phyloP scores from a whole-genome alignment of 2,329 filamentous ascomycete species.

The Verticillium longisporum region DNA sequence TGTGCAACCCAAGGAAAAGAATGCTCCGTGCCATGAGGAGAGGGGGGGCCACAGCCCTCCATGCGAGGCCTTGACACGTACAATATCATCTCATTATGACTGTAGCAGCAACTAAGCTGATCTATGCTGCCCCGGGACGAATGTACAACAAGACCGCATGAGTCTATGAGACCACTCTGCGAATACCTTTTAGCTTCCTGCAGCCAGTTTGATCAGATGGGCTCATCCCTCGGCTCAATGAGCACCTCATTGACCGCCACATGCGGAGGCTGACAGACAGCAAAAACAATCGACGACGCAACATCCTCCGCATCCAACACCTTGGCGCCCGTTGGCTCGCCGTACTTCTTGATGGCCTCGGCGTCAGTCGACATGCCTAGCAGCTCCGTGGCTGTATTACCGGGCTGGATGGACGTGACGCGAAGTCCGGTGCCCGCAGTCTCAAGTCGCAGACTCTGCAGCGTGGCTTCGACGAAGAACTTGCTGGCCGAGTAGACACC shows the following conservation, averaged over 20 bases:
- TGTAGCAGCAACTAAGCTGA: background rate
- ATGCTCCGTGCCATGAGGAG: background rate
- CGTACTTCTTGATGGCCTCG: constrained; percentile 74
- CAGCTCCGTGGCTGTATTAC: constrained; percentile 68
- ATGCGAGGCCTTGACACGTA: background rate
- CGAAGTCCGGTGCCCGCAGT: constrained; percentile 67
- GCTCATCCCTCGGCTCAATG: constrained; percentile 72
- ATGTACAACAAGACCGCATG: background rate
- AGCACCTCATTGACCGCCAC: constrained; percentile 76
- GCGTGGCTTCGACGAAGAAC: constrained; percentile 77
- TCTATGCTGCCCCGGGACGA: background rate
- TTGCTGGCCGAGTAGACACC: constrained; percentile 80
- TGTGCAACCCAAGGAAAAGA: background rate
- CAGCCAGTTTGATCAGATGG: constrained; percentile 40
- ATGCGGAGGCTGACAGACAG: constrained; percentile 65
- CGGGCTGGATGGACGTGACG: constrained; percentile 70
- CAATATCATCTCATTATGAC: background rate
- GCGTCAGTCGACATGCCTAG: constrained; percentile 67
- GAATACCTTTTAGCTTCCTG: background rate
- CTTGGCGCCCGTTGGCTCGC: constrained; percentile 67
- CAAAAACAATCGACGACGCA: constrained; percentile 66
- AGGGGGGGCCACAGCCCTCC: background rate
- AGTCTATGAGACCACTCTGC: background rate
- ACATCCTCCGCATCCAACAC: constrained; percentile 70
- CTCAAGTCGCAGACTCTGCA: constrained; percentile 70